Evolutionary conservation across 768 basidiomycete species (phyloP).

Genomic region (Rubroboletus pulcherrimus): DNA sequence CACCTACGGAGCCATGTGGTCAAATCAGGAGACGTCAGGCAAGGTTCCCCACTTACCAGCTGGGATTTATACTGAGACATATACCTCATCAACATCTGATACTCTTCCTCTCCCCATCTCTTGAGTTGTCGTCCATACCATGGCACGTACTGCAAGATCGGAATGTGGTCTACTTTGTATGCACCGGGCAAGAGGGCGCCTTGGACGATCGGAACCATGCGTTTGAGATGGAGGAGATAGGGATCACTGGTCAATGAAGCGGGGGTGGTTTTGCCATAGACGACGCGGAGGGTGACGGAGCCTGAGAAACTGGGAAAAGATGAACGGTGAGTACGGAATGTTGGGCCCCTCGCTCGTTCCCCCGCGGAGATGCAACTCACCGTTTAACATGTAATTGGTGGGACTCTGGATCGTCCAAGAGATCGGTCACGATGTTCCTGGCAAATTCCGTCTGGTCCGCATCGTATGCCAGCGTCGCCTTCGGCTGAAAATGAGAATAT

Average conservation of each 20-base stretch:
- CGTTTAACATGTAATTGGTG: constrained; percentile 25
- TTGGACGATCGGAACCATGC: constrained; percentile 29
- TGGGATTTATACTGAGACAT: constrained; percentile 41
- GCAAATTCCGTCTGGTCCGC: constrained; percentile 40
- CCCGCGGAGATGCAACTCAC: constrained; percentile 30
- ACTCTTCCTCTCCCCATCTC: constrained; percentile 51
- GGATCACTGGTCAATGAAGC: constrained; percentile 6
- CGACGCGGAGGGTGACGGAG: constrained; percentile 25
- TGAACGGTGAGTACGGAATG: not conserved
- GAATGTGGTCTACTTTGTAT: constrained; percentile 34
- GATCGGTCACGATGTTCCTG: constrained; percentile 16
- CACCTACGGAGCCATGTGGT: constrained; percentile 2
- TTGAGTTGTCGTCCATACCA: constrained; percentile 56
- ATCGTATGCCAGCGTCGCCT: constrained; percentile 42
- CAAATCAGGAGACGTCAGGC: not conserved
- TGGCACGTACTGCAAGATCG: constrained; percentile 46
- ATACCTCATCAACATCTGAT: constrained; percentile 45
- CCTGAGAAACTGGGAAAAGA: constrained; percentile 20
- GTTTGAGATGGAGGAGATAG: constrained; percentile 26
- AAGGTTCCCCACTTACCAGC: constrained; percentile 31
- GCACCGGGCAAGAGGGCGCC: constrained; percentile 31
- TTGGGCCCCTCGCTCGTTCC: not conserved
- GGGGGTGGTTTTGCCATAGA: constrained; percentile 28
- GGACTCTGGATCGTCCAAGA: constrained; percentile 21
- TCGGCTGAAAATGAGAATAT: constrained; percentile 51